phyloP scores from a whole-genome alignment of 352 stramenopile genomes.

The Pythium monospermum region DNA sequence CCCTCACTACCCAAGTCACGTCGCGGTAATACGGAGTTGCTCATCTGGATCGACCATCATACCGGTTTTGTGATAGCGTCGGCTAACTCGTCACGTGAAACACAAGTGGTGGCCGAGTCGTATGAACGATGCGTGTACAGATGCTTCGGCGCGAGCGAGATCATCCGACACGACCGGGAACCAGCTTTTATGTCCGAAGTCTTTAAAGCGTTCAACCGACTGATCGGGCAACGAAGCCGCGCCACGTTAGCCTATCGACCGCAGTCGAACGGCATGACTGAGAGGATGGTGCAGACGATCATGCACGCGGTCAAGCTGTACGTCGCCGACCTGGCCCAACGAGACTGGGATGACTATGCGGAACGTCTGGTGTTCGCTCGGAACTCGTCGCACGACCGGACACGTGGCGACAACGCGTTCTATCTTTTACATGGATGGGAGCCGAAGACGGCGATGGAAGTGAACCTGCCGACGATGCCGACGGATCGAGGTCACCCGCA shows the following conservation, averaged over 20 bases:
- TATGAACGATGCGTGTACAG: slow-evolving; percentile 20
- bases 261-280: slow-evolving; percentile 15
- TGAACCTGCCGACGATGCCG: background rate
- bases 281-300: slow-evolving; percentile 20
- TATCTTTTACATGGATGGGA: slow-evolving; percentile 23
- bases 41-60: slow-evolving; percentile 23
- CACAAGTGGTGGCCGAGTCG: slow-evolving; percentile 19
- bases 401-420: slow-evolving; percentile 8
- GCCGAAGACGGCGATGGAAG: slow-evolving; percentile 7
- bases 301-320: slow-evolving; percentile 16
- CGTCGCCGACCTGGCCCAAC: slow-evolving; percentile 11
- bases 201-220: slow-evolving; percentile 16
- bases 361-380: slow-evolving; percentile 12
- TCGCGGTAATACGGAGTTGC: slow-evolving; percentile 25
- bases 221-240: slow-evolving; percentile 8
- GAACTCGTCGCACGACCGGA: slow-evolving; percentile 11
- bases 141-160: slow-evolving; percentile 10
- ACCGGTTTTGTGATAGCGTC: slow-evolving; percentile 17
- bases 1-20: slow-evolving; percentile 19
- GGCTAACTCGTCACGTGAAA: slow-evolving; percentile 11
- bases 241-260: slow-evolving; percentile 17
- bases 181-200: slow-evolving; percentile 12
- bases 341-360: slow-evolving; percentile 22
- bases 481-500: background rate
- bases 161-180: slow-evolving; percentile 20